Evolutionary conservation across 1,139 yeast genomes (phyloP), one percentile per base, ranked within the genome.

Genomic region (Wickerhamomyces sp.): DNA sequence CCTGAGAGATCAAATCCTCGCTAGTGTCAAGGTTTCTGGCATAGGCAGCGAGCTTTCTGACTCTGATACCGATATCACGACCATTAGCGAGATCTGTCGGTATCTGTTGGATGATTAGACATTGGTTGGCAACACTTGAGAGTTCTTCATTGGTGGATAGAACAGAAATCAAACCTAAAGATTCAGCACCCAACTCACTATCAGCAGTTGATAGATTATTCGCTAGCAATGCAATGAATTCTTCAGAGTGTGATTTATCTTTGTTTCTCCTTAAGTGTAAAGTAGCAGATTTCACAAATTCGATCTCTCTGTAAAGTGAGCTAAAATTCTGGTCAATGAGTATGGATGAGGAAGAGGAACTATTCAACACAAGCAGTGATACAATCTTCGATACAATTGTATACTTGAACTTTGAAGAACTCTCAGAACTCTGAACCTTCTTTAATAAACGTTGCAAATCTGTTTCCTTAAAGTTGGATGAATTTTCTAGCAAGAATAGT

Each of bases 51-150:
- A 88, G 59, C 35, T 68, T 68, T 49, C 96, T 70, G 25, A 84
- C 68, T 55, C 94, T 74, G 43, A 81, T 64, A 16, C 78, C 74
- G 5, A 89, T 66, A 49, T 84, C 94, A 59, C 97, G 76, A 2
- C 85, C 82, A 37, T 78, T 77, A n/a, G 72, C 64, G 16, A 88
- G 59, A 13, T 74, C 72, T 33, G 83, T 63, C 0, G 95, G 95
- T 10, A 82, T 71, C 41, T 81, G 77, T 52, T 86, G 96, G 37
- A 88, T 74, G 4, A 59, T 65, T 43, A 57, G 66, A 51, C 70
- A 79, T 53, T 64, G 75, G 33, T 51, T 50, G 13, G 64, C 29
- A 18, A 66, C 47, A 4, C 73, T 66, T 18, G 58, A 52, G 9
- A 60, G 61, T 3, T 46, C 33, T 1, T 58, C 59, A 20, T 56